phyloP scores from a whole-genome alignment of 805 yeast species.

The Saturnispora saitoi region DNA sequence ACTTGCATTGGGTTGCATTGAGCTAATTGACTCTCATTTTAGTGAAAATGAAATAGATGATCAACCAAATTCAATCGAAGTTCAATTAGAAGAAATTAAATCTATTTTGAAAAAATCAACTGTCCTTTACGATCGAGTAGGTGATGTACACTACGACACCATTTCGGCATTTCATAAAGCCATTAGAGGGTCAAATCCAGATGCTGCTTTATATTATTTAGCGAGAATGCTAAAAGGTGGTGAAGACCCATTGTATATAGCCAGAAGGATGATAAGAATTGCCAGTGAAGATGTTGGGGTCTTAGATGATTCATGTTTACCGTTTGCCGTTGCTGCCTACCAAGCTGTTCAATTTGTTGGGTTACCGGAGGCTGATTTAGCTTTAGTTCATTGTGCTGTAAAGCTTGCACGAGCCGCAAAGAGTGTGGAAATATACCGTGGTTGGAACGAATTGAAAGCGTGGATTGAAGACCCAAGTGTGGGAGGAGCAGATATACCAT shows the following conservation, averaged over 20 bases:
- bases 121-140: conserved; percentile 71
- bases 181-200: conserved; percentile 79
- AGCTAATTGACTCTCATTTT: conserved; percentile 54
- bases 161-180: conserved; percentile 95
- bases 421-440: conserved; percentile 79
- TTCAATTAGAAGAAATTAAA: conserved; percentile 33
- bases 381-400: conserved; percentile 89
- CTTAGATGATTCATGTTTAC: conserved; percentile 72
- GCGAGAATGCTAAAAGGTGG: conserved; percentile 89
- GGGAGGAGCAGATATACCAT: conserved; percentile 58
- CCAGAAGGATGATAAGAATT: conserved; percentile 85
- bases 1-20: conserved; percentile 71
- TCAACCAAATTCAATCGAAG: conserved; percentile 24
- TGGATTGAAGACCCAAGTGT: conserved; percentile 51
- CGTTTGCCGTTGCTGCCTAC: conserved; percentile 79
- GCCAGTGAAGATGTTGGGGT: conserved; percentile 94
- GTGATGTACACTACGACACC: conserved; percentile 91
- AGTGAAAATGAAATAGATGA: conserved; percentile 8
- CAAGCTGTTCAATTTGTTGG: conserved; percentile 87
- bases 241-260: conserved; percentile 84
- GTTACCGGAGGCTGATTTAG: conserved; percentile 86
- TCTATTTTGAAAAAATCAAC: conserved; percentile 40
- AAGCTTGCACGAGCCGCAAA: conserved; percentile 80
- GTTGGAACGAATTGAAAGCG: conserved; percentile 59
- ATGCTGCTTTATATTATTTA: conserved; percentile 82